Evolutionary conservation across 805 yeast genomes (phyloP).

Genomic region (Lipomyces sp.): DNA sequence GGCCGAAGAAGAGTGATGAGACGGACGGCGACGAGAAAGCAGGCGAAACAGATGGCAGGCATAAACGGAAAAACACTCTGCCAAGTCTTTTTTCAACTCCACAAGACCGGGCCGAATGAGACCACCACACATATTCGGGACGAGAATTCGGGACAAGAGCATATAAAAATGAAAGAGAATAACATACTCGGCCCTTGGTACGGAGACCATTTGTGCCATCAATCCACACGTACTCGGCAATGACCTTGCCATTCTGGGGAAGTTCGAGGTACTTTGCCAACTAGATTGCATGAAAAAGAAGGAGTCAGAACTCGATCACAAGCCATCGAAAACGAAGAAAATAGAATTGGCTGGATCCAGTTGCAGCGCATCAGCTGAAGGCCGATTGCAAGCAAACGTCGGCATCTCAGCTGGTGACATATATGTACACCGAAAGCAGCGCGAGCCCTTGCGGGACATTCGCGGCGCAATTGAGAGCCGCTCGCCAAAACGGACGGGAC

Average conservation of each 20-base stretch:
- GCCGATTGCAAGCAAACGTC: no score
- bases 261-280: conserved; percentile 78
- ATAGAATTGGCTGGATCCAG: no score
- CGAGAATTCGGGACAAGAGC: background rate
- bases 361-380: no score
- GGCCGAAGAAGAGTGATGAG: no score
- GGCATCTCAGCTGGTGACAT: no score
- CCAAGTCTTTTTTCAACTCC: no score
- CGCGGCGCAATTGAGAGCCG: background rate
- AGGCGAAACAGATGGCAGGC: no score
- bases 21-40: no score
- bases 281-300: conserved; percentile 32
- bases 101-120: no score
- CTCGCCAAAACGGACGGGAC: background rate
- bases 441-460: background rate
- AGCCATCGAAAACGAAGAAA: background rate
- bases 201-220: conserved; percentile 88
- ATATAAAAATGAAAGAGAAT: background rate
- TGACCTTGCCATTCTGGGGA: conserved; percentile 77
- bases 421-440: no score
- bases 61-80: no score
- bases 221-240: conserved; percentile 98
- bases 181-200: conserved; percentile 67
- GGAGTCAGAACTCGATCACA: background rate
- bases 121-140: no score